Percentiles rank a stretch among this genome's conserved stretches.
These are phyloP conservation scores for Gossypium davidsonii DNA, from an alignment of 441 rosid species.

Conservation along the genomic window DNA sequence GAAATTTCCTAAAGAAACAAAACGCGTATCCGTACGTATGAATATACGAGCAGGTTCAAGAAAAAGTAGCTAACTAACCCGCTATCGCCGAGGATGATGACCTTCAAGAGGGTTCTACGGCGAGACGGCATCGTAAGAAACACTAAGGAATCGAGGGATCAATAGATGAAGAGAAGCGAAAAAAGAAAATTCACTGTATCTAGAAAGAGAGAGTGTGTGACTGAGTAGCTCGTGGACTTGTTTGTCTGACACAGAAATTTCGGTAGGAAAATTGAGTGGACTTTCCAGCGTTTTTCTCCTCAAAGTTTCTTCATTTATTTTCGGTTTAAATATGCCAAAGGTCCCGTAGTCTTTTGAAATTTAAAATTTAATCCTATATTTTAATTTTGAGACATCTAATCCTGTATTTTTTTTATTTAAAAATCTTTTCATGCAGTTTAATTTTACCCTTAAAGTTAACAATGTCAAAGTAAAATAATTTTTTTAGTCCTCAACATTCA, in stretches of 20 bases:
- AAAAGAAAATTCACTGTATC: neutral
- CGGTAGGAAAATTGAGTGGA: neutral
- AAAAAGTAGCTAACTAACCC: conserved; percentile 31
- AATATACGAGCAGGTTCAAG: neutral
- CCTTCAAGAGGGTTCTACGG: conserved; percentile 68
- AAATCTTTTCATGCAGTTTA: too few species aligned
- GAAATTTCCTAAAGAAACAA: neutral
- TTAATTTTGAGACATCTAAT: too few species aligned
- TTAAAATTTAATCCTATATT: too few species aligned
- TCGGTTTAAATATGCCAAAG: too few species aligned
- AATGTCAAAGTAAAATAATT: too few species aligned
- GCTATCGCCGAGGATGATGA: conserved; percentile 85
- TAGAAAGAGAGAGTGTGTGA: neutral
- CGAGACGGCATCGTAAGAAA: conserved; percentile 50
- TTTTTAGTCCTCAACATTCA: too few species aligned
- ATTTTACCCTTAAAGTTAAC: too few species aligned
- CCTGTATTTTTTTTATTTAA: too few species aligned
- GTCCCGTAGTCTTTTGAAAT: too few species aligned
- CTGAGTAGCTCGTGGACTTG: neutral
- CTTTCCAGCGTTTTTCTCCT: neutral
- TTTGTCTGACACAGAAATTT: neutral
- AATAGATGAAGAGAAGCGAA: neutral
- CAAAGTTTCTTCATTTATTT: neutral
- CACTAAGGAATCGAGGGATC: neutral
- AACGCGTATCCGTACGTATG: neutral